A percentile compares a stretch with the other conserved stretches of the same genome.
Conservation (phyloP, 805 yeast genomes). For the Schizosaccharomyces octosporus region DNA sequence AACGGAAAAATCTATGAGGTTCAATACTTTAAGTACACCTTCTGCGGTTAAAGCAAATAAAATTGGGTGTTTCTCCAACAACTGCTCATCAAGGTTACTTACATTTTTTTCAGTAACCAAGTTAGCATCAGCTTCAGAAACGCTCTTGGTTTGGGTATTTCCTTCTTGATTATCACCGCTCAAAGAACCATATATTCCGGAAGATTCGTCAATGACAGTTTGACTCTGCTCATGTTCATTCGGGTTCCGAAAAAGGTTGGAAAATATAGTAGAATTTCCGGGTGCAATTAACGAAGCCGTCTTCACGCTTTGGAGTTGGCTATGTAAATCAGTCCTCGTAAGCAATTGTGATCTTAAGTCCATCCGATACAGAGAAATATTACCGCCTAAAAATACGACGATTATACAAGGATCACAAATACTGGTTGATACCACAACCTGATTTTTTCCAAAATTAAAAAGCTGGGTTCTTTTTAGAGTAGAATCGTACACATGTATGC, state of each 20-base stretch:
- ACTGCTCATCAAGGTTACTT: background rate
- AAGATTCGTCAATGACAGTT: background rate
- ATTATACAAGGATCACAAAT: constrained; percentile 38
- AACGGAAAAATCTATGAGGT: background rate
- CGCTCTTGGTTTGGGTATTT: background rate
- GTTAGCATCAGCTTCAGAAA: background rate
- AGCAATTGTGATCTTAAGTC: constrained; percentile 1
- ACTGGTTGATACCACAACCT: constrained; percentile 33
- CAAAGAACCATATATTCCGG: background rate
- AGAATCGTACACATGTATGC: constrained; percentile 36
- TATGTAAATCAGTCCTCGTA: background rate
- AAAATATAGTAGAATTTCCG: background rate
- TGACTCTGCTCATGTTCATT: background rate
- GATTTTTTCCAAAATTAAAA: constrained; percentile 4
- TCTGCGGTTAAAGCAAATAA: background rate
- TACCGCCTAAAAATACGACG: constrained; percentile 22
- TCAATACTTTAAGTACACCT: background rate
- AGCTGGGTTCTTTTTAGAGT: constrained; percentile 25
- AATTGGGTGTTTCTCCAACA: background rate
- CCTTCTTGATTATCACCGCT: background rate
- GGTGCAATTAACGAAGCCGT: background rate
- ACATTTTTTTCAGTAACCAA: constrained; percentile 1
- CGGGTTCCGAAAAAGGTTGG: background rate
- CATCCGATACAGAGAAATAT: constrained; percentile 3
- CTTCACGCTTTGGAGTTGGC: background rate